Base-by-base conservation (phyloP, 2,329 filamentous ascomycete species). In the Colletotrichum sublineola region DNA sequence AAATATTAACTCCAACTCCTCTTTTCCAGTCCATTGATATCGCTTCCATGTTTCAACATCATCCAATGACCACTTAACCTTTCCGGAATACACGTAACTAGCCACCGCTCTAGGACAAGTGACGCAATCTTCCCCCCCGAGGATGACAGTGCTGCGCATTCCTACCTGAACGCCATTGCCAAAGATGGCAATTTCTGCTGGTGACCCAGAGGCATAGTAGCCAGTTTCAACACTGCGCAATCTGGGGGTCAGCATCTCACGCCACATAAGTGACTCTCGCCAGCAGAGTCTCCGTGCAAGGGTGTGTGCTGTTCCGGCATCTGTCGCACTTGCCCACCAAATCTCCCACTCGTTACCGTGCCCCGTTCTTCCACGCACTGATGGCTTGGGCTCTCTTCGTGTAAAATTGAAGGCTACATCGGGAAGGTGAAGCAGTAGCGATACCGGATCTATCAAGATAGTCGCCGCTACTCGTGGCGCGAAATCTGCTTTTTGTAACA, bases 241-340 rank as follows among this genome's bases (percentile, higher is more conserved):
- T 20, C 69, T 63, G 3, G 69, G 69, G 18, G 69, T 71, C 57
- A 93, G 79, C 74, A 93, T 90, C 58, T 93, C 90, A 74, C 89
- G 90, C 92, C 92, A 94, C 11, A 93, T 81, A 40, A 93, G 88
- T 73, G 91, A 93, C 75, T 93, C 87, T 31, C 85, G 85, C 92
- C 92, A 94, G 81, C 93, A 93, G 81, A 94, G 93, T 75, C 91
- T 87, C 3, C 92, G 83, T 0, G 87, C 88, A 0, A 94, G 82
- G 11, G 88, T 89, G 67, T 92, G 86, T 9, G 91, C 87, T 1
- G 93, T 89, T 3, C 90, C 90, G 38, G 90, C 88, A 75, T 94
- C 92, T 67, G 87, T 91, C 7, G 90, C 92, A 78, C 93, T 93
- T 75, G 92, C 94, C 85, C 89, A 92, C n/a, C 94, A 82, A 12